Percentiles rank a stretch among this genome's conserved stretches.
phyloP scores from a whole-genome alignment of 2,329 filamentous ascomycete genomes.

The Stagonosporopsis rhizophila region DNA sequence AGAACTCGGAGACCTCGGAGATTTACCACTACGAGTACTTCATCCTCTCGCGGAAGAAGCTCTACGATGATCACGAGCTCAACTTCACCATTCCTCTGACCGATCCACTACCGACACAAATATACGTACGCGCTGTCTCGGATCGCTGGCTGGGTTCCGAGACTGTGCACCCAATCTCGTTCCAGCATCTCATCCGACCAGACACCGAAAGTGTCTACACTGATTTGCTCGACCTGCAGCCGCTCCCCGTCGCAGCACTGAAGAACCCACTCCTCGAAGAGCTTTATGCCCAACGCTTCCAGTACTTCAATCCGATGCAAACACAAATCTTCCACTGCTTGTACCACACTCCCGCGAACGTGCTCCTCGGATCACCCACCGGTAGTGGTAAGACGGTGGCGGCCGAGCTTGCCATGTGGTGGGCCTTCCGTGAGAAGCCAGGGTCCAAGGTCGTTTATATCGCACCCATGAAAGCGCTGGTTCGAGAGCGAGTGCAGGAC shows the following conservation, averaged over 20 bases:
- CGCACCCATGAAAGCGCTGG: conserved; percentile 98
- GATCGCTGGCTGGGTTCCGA: conserved; percentile 97
- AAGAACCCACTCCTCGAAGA: conserved; percentile 88
- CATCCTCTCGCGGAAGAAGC: conserved; percentile 85
- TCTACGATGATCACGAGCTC: conserved; percentile 95
- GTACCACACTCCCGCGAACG: conserved; percentile 90
- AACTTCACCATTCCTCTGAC: conserved; percentile 97
- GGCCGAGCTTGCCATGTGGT: conserved; percentile 98
- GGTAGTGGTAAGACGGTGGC: conserved; percentile 98
- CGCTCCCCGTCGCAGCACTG: conserved; percentile 82
- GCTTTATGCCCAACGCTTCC: conserved; percentile 85
- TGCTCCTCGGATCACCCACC: conserved; percentile 92
- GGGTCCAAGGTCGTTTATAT: conserved; percentile 99
- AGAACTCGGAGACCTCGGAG: conserved; percentile 96
- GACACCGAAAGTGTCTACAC: conserved; percentile 98
- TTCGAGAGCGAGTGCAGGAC: conserved; percentile 94
- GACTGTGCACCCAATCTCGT: conserved; percentile 92
- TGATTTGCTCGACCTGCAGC: conserved; percentile 89
- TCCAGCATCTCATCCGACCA: conserved; percentile 95
- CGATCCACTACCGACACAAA: conserved; percentile 91
- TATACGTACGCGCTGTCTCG: conserved; percentile 92
- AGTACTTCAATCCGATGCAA: conserved; percentile 99
- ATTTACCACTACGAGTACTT: conserved; percentile 99
- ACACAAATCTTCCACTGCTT: conserved; percentile 97
- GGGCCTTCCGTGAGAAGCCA: conserved; percentile 93